These are phyloP conservation scores for Penicillium thymicola DNA, from an alignment of 2,329 filamentous ascomycete genomes.

Conservation along the genomic window DNA sequence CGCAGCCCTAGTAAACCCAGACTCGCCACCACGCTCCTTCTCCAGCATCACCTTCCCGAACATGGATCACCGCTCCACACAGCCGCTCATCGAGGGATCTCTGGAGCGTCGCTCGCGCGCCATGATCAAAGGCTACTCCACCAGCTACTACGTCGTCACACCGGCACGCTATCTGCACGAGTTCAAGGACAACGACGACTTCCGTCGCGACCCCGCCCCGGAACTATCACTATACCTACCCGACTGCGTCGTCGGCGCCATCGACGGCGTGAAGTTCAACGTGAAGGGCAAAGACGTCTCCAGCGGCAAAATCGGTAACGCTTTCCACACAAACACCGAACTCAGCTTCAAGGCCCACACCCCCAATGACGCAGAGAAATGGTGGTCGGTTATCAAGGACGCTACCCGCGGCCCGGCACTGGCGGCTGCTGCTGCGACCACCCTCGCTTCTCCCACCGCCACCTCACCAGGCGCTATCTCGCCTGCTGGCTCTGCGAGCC, in stretches of 20 bases:
- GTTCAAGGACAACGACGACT: constrained; percentile 86
- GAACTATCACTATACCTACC: constrained; percentile 90
- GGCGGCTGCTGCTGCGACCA: not conserved
- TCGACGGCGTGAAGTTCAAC: constrained; percentile 79
- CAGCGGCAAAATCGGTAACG: constrained; percentile 71
- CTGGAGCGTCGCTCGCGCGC: constrained; percentile 90
- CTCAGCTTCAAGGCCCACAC: constrained; percentile 85
- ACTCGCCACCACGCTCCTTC: constrained; percentile 68
- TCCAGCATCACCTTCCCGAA: constrained; percentile 80
- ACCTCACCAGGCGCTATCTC: constrained; percentile 13
- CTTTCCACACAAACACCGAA: constrained; percentile 75
- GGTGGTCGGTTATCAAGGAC: constrained; percentile 69
- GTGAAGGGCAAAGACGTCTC: constrained; percentile 92
- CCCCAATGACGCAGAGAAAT: constrained; percentile 73
- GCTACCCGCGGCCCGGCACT: constrained; percentile 18
- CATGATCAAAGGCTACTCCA: constrained; percentile 72
- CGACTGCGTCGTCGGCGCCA: constrained; percentile 73
- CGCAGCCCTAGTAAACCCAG: constrained; percentile 72
- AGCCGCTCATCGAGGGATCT: constrained; percentile 79
- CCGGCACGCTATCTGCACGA: constrained; percentile 88
- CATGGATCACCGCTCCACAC: constrained; percentile 75
- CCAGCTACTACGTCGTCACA: constrained; percentile 86
- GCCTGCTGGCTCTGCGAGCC: constrained; percentile 13
- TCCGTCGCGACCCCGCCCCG: constrained; percentile 58
- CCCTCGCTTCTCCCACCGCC: constrained; percentile 9